phyloP scores from a whole-genome alignment of 352 stramenopile species.

The Bremia lactucae region DNA sequence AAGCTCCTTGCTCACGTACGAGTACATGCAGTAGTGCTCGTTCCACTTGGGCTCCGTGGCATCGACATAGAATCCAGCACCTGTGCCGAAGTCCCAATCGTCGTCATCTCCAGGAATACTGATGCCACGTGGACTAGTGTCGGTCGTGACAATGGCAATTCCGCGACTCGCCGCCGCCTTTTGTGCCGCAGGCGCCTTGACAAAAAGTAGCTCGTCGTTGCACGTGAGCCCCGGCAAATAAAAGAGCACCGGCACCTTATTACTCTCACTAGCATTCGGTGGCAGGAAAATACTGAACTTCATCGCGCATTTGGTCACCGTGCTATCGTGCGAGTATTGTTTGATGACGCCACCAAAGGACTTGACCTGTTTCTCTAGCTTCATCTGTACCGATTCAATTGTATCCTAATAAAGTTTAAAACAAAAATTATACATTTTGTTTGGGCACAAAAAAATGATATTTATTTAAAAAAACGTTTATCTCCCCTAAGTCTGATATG shows the following conservation, averaged over 20 bases:
- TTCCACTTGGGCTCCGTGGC: slow-evolving; percentile 89
- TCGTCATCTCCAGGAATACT: slow-evolving; percentile 91
- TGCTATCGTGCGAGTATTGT: slow-evolving; percentile 78
- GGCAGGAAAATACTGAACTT: slow-evolving; percentile 88
- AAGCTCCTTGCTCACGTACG: slow-evolving; percentile 94
- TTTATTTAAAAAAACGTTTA: too few species aligned
- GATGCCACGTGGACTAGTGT: slow-evolving; percentile 91
- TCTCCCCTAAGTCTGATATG: too few species aligned
- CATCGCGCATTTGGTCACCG: slow-evolving; percentile 80
- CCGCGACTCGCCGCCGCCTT: slow-evolving; percentile 81
- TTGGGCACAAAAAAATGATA: too few species aligned
- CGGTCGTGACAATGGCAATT: slow-evolving; percentile 91
- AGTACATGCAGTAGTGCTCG: slow-evolving; percentile 96
- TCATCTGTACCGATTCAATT: slow-evolving; percentile 21
- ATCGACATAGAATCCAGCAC: slow-evolving; percentile 96
- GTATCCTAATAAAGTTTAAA: neutral
- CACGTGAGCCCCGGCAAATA: slow-evolving; percentile 96
- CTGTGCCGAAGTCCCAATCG: slow-evolving; percentile 93
- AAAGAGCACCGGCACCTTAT: slow-evolving; percentile 86
- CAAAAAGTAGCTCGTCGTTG: slow-evolving; percentile 92
- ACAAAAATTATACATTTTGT: too few species aligned
- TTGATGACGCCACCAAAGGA: slow-evolving; percentile 74
- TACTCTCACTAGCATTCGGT: slow-evolving; percentile 36
- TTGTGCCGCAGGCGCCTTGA: slow-evolving; percentile 90
- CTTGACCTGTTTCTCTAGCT: slow-evolving; percentile 67